phyloP scores from a whole-genome alignment of 1,284 basidiomycete species.

The Apiotrichum sp. region DNA sequence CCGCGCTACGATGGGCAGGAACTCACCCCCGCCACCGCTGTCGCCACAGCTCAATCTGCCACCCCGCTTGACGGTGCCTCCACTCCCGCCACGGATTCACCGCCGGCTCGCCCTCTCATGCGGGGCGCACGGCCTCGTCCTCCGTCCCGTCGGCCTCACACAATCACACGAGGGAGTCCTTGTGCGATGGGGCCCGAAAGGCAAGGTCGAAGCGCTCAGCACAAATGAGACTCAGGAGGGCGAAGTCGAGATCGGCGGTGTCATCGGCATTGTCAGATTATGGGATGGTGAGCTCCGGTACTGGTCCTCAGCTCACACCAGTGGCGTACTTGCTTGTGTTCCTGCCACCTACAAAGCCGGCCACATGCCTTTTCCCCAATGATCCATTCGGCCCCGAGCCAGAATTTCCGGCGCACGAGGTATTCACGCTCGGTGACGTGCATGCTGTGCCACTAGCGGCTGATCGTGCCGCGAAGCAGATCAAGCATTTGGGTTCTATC shows the following conservation, averaged over 20 bases:
- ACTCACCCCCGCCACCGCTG: not conserved
- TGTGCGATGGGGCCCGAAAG: constrained; percentile 39
- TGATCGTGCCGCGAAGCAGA: constrained; percentile 21
- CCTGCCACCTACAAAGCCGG: constrained; percentile 24
- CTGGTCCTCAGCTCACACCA: constrained; percentile 12
- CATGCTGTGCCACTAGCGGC: constrained; percentile 34
- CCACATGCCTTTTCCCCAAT: constrained; percentile 27
- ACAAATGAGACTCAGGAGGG: constrained; percentile 8
- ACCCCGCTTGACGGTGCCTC: constrained; percentile 39
- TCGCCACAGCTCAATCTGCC: constrained; percentile 23
- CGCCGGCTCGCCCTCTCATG: constrained; percentile 24
- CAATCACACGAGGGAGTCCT: constrained; percentile 17
- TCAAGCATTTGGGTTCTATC: constrained; percentile 19
- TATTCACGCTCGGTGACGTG: constrained; percentile 31
- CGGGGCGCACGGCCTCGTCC: constrained; percentile 27
- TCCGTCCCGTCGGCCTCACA: constrained; percentile 17
- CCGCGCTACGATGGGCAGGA: not conserved
- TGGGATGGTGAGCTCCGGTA: constrained; percentile 40
- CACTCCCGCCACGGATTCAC: constrained; percentile 38
- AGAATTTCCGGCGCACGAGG: constrained; percentile 21
- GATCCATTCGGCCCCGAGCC: constrained; percentile 8
- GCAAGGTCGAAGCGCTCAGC: constrained; percentile 23
- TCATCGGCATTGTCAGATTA: constrained; percentile 42
- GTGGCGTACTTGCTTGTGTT: constrained; percentile 45
- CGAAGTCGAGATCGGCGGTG: constrained; percentile 39